Conservation (phyloP, 2,329 filamentous ascomycete genomes). For the Talaromyces sp. region DNA sequence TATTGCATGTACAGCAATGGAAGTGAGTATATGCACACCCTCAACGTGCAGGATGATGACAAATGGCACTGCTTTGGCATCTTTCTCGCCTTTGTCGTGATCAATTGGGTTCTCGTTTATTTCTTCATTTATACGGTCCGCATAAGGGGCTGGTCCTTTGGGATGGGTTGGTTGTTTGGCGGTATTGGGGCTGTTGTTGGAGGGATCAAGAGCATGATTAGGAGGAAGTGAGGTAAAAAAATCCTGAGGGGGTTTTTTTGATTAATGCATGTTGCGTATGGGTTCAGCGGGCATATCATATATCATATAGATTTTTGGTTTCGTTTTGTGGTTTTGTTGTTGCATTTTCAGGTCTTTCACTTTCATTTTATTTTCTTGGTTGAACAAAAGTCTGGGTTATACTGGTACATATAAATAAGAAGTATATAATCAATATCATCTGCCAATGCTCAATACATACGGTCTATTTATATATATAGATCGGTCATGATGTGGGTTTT, state of each 20-base stretch:
- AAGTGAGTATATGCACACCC: constrained; percentile 61
- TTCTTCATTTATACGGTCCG: constrained; percentile 75
- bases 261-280: background rate
- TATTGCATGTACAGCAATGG: constrained; percentile 69
- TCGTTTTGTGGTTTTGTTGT: background rate
- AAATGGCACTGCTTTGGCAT: constrained; percentile 74
- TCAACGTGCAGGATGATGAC: constrained; percentile 55
- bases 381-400: background rate
- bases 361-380: background rate
- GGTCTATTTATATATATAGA: too few species aligned
- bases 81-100: constrained; percentile 66
- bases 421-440: background rate
- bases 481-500: too few species aligned
- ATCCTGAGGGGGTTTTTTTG: background rate
- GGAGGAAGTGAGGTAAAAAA: background rate
- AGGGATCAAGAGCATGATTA: constrained; percentile 12
- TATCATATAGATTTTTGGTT: background rate
- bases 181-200: constrained; percentile 42
- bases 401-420: background rate
- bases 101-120: constrained; percentile 69
- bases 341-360: background rate
- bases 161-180: constrained; percentile 58
- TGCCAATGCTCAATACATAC: background rate
- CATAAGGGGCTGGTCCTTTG: constrained; percentile 68
- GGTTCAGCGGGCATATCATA: background rate